phyloP scores from a whole-genome alignment of 768 basidiomycete species.

The Candolleomyces aberdarensis region DNA sequence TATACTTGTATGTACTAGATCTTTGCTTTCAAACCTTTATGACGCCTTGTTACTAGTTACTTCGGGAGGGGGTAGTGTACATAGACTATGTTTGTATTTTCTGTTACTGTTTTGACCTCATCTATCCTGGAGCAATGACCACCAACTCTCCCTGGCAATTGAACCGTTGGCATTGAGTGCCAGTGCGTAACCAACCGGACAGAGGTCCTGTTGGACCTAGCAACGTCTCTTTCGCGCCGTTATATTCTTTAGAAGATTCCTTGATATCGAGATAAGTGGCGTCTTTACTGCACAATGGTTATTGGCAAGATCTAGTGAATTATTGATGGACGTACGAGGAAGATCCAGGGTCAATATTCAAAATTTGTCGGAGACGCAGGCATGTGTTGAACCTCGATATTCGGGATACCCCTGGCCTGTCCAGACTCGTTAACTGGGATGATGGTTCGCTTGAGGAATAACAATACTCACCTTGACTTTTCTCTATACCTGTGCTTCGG shows the following conservation, averaged over 20 bases:
- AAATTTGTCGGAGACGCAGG: conserved; percentile 15
- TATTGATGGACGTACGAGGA: neutral
- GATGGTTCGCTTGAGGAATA: neutral
- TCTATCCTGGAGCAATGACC: conserved; percentile 1
- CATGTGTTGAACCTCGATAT: conserved; percentile 52
- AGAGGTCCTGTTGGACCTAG: conserved; percentile 46
- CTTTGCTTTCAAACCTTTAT: no score
- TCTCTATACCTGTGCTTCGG: conserved; percentile 63
- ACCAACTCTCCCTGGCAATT: conserved; percentile 10
- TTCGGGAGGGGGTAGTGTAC: neutral
- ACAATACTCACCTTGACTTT: conserved; percentile 51
- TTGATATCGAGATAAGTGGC: conserved; percentile 8
- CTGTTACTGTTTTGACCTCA: no score
- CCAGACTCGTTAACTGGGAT: neutral
- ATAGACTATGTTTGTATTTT: neutral
- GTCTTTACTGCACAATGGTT: neutral
- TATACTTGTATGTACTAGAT: no score
- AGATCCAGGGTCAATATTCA: neutral
- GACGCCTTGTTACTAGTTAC: no score
- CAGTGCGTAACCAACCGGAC: conserved; percentile 60
- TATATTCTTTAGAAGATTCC: conserved; percentile 29
- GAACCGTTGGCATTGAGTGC: conserved; percentile 53
- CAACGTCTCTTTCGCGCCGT: conserved; percentile 47
- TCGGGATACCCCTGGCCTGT: conserved; percentile 24
- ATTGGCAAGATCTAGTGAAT: neutral